Evolutionary conservation across 2,329 filamentous ascomycete species (phyloP).

Genomic region (Aspergillus novofumigatus): DNA sequence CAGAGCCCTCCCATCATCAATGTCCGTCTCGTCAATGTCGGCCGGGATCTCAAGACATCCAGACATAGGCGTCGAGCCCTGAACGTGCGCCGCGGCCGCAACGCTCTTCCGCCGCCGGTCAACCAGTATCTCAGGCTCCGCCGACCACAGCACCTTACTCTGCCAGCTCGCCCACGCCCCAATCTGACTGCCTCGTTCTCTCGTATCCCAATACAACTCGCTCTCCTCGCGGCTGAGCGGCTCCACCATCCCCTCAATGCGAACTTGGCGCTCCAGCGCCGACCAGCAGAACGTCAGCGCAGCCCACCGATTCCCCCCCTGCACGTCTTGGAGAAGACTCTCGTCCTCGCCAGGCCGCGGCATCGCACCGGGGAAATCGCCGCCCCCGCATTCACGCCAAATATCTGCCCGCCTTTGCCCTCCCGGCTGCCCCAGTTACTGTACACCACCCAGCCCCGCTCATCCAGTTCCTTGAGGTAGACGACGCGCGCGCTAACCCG

Average conservation of each 20-base stretch:
- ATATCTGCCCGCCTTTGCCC: slow-evolving; percentile 41
- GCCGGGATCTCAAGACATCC: slow-evolving; percentile 19
- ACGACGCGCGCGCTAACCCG: slow-evolving; percentile 81
- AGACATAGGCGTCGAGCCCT: background rate
- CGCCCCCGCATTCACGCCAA: slow-evolving; percentile 20
- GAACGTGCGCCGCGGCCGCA: slow-evolving; percentile 12
- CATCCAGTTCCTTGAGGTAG: slow-evolving; percentile 92
- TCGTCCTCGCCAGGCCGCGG: slow-evolving; percentile 51
- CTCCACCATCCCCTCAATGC: slow-evolving; percentile 75
- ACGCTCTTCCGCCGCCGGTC: slow-evolving; percentile 23
- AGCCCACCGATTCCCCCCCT: slow-evolving; percentile 64
- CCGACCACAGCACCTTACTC: slow-evolving; percentile 64
- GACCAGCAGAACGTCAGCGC: slow-evolving; percentile 90
- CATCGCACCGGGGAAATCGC: slow-evolving; percentile 48
- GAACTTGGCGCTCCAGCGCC: slow-evolving; percentile 78
- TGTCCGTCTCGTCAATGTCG: slow-evolving; percentile 33
- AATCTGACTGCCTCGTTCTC: slow-evolving; percentile 74
- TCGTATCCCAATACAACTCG: slow-evolving; percentile 59
- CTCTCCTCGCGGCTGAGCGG: slow-evolving; percentile 67
- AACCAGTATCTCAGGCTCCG: slow-evolving; percentile 24
- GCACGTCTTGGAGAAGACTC: slow-evolving; percentile 10
- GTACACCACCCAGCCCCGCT: slow-evolving; percentile 81
- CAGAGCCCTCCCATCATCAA: slow-evolving; percentile 65
- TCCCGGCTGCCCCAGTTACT: slow-evolving; percentile 77
- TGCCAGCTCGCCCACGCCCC: slow-evolving; percentile 94